Evolutionary conservation across 768 basidiomycete genomes (phyloP).

Genomic region (Leccinum uliginosum): DNA sequence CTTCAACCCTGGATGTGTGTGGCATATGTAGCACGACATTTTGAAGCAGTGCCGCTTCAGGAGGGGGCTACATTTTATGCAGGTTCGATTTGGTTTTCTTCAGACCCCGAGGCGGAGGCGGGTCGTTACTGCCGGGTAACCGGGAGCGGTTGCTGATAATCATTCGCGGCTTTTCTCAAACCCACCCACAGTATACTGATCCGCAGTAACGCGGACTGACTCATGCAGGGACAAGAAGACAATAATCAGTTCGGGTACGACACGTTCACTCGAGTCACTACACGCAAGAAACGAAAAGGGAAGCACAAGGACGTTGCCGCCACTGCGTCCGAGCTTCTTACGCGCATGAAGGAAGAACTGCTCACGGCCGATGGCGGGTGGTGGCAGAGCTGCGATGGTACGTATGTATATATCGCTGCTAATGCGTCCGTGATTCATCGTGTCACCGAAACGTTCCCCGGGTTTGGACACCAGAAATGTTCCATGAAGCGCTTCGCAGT

Average conservation of each 20-base stretch:
- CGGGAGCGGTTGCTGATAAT: neutral
- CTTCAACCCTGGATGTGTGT: neutral
- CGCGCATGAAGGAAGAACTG: slow-evolving; percentile 44
- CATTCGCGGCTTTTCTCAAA: neutral
- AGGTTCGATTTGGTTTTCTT: neutral
- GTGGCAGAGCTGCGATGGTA: slow-evolving; percentile 54
- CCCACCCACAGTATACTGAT: neutral
- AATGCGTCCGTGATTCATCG: slow-evolving; percentile 7
- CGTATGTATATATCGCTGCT: slow-evolving; percentile 34
- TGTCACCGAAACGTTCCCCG: neutral
- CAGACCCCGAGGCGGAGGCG: neutral
- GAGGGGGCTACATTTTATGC: neutral
- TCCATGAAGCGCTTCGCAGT: slow-evolving; percentile 31
- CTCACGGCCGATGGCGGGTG: slow-evolving; percentile 45
- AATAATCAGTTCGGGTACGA: slow-evolving; percentile 35
- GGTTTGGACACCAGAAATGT: slow-evolving; percentile 28
- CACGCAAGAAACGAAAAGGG: slow-evolving; percentile 49
- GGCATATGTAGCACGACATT: neutral
- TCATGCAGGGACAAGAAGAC: slow-evolving; percentile 16
- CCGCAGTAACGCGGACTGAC: neutral
- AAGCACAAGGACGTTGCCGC: slow-evolving; percentile 29
- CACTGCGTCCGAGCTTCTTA: slow-evolving; percentile 37
- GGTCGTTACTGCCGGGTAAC: neutral
- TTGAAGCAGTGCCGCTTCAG: neutral
- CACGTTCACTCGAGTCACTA: slow-evolving; percentile 47